phyloP scores from a whole-genome alignment of 2,329 filamentous ascomycete species.

The Zopfia rhizophila region DNA sequence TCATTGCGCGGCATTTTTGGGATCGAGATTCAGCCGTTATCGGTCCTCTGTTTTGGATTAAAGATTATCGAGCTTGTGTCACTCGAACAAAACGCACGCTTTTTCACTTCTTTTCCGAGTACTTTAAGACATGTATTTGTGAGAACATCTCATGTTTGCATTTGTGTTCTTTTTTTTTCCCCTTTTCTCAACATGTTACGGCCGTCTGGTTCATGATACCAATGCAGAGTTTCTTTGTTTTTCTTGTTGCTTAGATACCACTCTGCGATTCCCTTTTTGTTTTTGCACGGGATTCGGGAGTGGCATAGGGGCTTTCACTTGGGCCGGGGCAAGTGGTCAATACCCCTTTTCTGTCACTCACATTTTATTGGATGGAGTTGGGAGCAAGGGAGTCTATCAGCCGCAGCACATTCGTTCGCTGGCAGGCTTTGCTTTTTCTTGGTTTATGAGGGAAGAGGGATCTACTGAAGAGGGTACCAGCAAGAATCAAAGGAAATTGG shows the following conservation, averaged over 20 bases:
- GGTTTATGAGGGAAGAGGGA: too few relatives aligned
- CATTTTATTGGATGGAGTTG: too few relatives aligned
- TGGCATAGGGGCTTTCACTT: too few relatives aligned
- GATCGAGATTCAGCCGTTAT: not conserved
- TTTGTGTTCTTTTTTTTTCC: constrained; percentile 25
- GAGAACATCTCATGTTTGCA: constrained; percentile 37
- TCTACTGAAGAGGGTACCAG: too few relatives aligned
- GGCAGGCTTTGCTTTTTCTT: too few relatives aligned
- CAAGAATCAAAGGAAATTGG: too few relatives aligned
- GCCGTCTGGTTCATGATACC: constrained; percentile 45
- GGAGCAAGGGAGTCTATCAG: too few relatives aligned
- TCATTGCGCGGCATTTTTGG: constrained; percentile 26
- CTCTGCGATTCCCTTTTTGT: too few relatives aligned
- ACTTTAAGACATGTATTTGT: constrained; percentile 20
- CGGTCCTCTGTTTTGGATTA: constrained; percentile 6
- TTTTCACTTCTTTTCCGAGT: constrained; percentile 13
- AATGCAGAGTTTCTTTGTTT: constrained; percentile 38
- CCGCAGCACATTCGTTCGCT: too few relatives aligned
- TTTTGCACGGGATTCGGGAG: too few relatives aligned
- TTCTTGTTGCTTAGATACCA: constrained; percentile 49
- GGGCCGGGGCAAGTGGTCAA: too few relatives aligned
- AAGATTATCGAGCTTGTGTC: not conserved
- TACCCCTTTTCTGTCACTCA: too few relatives aligned
- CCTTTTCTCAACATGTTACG: constrained; percentile 32
- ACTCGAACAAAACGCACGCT: not conserved